These are phyloP conservation scores for Naganishia liquefaciens DNA, from an alignment of 1,284 basidiomycete species.

Conservation along the genomic window DNA sequence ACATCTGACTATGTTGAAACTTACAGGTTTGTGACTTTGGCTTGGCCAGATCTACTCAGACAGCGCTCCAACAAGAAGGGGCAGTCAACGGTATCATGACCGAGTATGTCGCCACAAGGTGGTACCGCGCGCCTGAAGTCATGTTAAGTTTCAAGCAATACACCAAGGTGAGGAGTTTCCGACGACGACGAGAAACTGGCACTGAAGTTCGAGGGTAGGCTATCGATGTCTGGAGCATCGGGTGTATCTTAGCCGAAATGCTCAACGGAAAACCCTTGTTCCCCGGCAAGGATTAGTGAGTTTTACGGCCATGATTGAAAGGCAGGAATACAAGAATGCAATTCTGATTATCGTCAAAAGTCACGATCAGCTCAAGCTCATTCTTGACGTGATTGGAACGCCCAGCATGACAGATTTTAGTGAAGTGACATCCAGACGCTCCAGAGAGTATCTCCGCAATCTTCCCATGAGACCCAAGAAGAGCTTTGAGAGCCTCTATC, in stretches of 20 bases:
- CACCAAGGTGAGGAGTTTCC: slow-evolving; percentile 67
- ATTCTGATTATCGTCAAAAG: slow-evolving; percentile 36
- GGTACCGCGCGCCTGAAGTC: slow-evolving; percentile 92
- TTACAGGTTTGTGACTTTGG: slow-evolving; percentile 74
- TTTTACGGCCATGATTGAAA: not conserved
- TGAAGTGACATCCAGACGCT: slow-evolving; percentile 79
- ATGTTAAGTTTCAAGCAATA: slow-evolving; percentile 97
- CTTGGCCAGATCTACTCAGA: slow-evolving; percentile 80
- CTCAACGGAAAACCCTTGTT: slow-evolving; percentile 89
- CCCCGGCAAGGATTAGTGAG: slow-evolving; percentile 84
- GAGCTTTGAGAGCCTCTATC: slow-evolving; percentile 76
- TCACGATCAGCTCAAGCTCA: slow-evolving; percentile 88
- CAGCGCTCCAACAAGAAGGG: slow-evolving; percentile 72
- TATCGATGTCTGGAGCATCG: slow-evolving; percentile 93
- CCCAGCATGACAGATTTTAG: slow-evolving; percentile 89
- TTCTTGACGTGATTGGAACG: slow-evolving; percentile 89
- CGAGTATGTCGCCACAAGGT: slow-evolving; percentile 86
- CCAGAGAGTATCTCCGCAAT: slow-evolving; percentile 81
- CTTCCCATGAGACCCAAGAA: slow-evolving; percentile 82
- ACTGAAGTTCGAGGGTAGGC: slow-evolving; percentile 57
- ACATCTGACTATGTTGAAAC: no score
- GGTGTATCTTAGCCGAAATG: slow-evolving; percentile 97
- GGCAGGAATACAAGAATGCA: slow-evolving; percentile 28
- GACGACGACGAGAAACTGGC: slow-evolving; percentile 41
- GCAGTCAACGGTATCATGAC: slow-evolving; percentile 88